These are phyloP conservation scores for Darksidea phi DNA, from an alignment of 495 filamentous ascomycete genomes.

Conservation along the genomic window DNA sequence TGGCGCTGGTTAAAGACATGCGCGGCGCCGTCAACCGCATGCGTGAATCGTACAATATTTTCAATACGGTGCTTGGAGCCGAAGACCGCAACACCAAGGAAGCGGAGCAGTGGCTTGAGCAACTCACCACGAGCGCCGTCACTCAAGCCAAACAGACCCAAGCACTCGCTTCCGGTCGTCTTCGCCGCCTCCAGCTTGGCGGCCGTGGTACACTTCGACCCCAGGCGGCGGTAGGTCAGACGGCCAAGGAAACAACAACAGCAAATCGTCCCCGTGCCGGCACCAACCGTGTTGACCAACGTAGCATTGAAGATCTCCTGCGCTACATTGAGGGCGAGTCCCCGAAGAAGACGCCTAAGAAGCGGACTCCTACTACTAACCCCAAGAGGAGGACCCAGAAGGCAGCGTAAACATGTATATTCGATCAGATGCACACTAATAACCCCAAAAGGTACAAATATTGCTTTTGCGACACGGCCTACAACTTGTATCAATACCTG, in stretches of 20 bases:
- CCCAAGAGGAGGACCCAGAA: constrained; percentile 64
- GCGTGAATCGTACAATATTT: constrained; percentile 94
- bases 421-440: not conserved
- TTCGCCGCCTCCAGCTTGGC: constrained; percentile 23
- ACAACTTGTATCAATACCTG: not conserved
- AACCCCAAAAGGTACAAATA: not conserved
- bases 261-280: constrained; percentile 36
- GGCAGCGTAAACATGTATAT: constrained; percentile 3
- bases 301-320: constrained; percentile 82
- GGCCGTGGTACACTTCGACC: constrained; percentile 39
- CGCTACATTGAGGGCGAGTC: constrained; percentile 80
- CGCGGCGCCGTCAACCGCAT: constrained; percentile 87
- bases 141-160: constrained; percentile 89
- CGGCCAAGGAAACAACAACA: constrained; percentile 48
- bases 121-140: constrained; percentile 92
- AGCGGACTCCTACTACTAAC: constrained; percentile 60
- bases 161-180: constrained; percentile 53
- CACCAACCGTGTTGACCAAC: constrained; percentile 56
- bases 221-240: constrained; percentile 51
- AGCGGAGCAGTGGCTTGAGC: constrained; percentile 73
- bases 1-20: constrained; percentile 88
- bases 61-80: constrained; percentile 76
- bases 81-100: constrained; percentile 90
- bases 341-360: constrained; percentile 64
- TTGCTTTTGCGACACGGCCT: not conserved